phyloP scores from a whole-genome alignment of 805 yeast species.

The Tetrapisispora fleetii region DNA sequence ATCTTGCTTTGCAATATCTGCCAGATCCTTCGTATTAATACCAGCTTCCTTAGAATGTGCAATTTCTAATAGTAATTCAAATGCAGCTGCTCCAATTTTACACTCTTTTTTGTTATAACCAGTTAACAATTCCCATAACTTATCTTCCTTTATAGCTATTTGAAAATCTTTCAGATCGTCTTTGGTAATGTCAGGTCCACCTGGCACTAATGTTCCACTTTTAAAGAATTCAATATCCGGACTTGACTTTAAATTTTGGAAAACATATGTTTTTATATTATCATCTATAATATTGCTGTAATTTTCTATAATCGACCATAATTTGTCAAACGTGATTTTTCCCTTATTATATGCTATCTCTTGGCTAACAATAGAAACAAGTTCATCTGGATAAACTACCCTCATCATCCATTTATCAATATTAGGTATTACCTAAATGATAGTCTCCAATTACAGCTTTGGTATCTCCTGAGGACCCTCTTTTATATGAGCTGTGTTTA shows the following conservation, averaged over 20 bases:
- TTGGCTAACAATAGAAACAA: constrained; percentile 18
- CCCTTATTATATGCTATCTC: constrained; percentile 29
- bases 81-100: constrained; percentile 46
- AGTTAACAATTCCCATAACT: constrained; percentile 48
- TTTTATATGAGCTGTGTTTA: background rate
- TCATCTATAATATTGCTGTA: constrained; percentile 6
- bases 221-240: constrained; percentile 10
- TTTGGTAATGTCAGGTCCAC: constrained; percentile 3
- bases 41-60: constrained; percentile 50
- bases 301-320: constrained; percentile 13
- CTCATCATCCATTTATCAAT: background rate
- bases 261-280: constrained; percentile 13
- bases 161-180: background rate
- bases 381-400: constrained; percentile 24
- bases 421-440: no score
- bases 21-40: constrained; percentile 48
- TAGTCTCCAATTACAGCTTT: no score
- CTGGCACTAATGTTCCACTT: background rate
- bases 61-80: constrained; percentile 46
- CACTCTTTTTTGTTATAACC: constrained; percentile 45
- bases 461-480: background rate
- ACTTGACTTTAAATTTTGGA: constrained; percentile 11
- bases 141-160: constrained; percentile 42
- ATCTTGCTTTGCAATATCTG: constrained; percentile 54
- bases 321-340: constrained; percentile 10